Evolutionary conservation across 75 land plant species (phyloP), one percentile per base, ranked within the genome.

Genomic region (Gnetum montanum): DNA sequence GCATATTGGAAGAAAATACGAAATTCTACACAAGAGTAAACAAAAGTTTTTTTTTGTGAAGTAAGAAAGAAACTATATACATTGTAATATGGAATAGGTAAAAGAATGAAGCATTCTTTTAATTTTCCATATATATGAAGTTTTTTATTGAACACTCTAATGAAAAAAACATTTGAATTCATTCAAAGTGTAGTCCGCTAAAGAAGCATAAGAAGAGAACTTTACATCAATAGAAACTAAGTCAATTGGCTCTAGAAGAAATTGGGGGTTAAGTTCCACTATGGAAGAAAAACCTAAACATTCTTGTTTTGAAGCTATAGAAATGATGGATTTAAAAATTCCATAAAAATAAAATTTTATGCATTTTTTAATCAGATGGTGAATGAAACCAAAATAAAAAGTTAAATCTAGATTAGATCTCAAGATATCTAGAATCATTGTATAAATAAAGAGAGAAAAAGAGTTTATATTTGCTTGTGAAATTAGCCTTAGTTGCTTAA

Each of bases 41-140:
- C 29, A 5, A 4, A 26, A 12, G 12, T 13, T 1, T 15, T 11
- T 15, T 48, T 27, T 48, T 27, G 15, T 25, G 13, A 26, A 25
- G 50, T 5, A 48, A 48, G 50, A 48, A 48, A 48, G 27, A 0
- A 12, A 26, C 24, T 25, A 48, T 4, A n/a, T n/a, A n/a, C n/a
- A n/a, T n/a, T n/a, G 1, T 18, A 0, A n/a, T 15, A 26, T 25
- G 50, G 29, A 26, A 29, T 25, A 26, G 19, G 27, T 25, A 13
- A 47, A 19, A 47, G 13, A 48, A 48, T 12, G 50, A 48, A 27
- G 27, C 15, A 26, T 47, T 47, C 49, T 47, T 47, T 29, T n/a
- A n/a, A n/a, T 47, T 47, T n/a, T 4, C 16, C 22, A 16, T 1
- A 12, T 47, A 20, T 47, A 24, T 47, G 49, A 29, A 25, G 11